Base-by-base conservation (phyloP, 495 filamentous ascomycete species). In the Parmelia sp. region DNA sequence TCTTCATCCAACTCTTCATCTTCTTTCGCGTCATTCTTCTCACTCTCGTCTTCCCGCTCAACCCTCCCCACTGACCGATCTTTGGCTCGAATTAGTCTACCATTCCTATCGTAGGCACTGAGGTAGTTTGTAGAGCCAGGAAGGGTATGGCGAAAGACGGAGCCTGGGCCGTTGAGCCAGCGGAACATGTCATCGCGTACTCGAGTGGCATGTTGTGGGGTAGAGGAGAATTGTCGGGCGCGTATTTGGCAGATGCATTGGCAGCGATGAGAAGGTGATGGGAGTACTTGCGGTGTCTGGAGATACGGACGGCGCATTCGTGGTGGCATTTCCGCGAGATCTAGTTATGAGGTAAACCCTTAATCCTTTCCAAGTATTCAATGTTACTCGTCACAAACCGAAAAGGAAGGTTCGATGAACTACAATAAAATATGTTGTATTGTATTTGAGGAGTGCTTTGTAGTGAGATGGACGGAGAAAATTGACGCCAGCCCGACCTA, bases 81-180 rank as follows among this genome's bases (percentile, higher is more conserved):
- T 7, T 58, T 65, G 19, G 66, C 67, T 42, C 79, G 74, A n/a
- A 77, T 44, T 15, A 81, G 71, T 60, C 75, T 65, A 49, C 77
- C 76, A 49, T 69, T 61, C 61, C 68, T 74, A 72, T 81, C 77
- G 64, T 79, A 80, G 23, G 77, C 74, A 55, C 77, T 77, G 53
- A 92, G 68, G 67, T 91, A 91, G 61, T 90, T 91, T 7, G 86
- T 85, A n/a, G 76, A 72, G 27, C 82, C 82, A 1, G 81, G 80
- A 6, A 77, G 71, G 49, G 86, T 85, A 27, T 82, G 71, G 58
- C 83, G 83, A 58, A 86, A 83, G 14, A 63, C 67, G 35, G 74
- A 69, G 33, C 89, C 89, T 19, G 81, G 78, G 12, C 77, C 80
- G 58, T 80, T 80, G 15, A 92, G 77, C 89, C 89, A 93, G 62